Evolutionary conservation across 1,284 basidiomycete species (phyloP).

Genomic region (Ustanciosporium gigantosporum): DNA sequence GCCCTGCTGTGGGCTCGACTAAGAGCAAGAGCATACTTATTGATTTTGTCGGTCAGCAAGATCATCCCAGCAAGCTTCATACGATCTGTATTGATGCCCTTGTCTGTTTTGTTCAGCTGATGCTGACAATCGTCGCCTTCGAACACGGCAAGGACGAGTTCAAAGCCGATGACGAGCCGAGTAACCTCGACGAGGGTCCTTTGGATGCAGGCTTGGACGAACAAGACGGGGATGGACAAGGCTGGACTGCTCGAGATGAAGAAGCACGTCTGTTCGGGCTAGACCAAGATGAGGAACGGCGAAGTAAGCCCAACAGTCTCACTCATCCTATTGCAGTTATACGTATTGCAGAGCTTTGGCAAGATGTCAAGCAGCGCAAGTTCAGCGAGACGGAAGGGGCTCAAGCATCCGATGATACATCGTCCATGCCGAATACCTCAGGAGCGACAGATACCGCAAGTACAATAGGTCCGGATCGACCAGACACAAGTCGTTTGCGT

Average conservation of each 20-base stretch:
- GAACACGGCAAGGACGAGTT: constrained; percentile 29
- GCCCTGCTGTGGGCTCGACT: constrained; percentile 3
- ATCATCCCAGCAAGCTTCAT: constrained; percentile 23
- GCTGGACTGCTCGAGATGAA: constrained; percentile 33
- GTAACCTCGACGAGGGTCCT: constrained; percentile 18
- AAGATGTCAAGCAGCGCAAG: constrained; percentile 13
- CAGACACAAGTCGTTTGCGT: constrained; percentile 20
- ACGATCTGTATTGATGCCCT: constrained; percentile 25
- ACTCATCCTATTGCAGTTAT: constrained; percentile 32
- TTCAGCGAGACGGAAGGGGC: not conserved
- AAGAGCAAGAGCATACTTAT: constrained; percentile 31
- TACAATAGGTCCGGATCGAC: not conserved
- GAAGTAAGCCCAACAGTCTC: constrained; percentile 10
- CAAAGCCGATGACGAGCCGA: constrained; percentile 20
- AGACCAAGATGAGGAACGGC: constrained; percentile 9
- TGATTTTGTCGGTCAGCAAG: constrained; percentile 48
- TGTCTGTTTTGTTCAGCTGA: constrained; percentile 23
- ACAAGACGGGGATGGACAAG: constrained; percentile 15
- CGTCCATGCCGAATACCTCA: not conserved
- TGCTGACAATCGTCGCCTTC: constrained; percentile 29
- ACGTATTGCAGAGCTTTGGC: constrained; percentile 8
- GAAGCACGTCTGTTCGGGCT: constrained; percentile 21
- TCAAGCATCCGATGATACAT: not conserved
- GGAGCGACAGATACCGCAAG: not conserved
- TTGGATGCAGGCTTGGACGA: constrained; percentile 1